A percentile compares a stretch with the other conserved stretches of the same genome.
These are phyloP conservation scores for Primulina huaijiensis DNA, from an alignment of 257 asterid species.

Conservation along the genomic window DNA sequence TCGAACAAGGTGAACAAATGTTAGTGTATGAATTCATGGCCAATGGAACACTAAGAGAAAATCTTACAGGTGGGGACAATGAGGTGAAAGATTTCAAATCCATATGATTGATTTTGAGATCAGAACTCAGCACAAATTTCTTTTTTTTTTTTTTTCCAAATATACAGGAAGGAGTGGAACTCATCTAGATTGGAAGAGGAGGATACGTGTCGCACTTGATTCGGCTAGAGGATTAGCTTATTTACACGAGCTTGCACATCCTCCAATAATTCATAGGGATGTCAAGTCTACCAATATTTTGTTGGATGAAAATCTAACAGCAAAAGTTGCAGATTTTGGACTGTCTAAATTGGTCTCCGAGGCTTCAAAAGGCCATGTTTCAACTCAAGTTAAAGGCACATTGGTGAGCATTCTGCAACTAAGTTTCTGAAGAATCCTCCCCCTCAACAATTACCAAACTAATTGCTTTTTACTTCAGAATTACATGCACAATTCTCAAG, in stretches of 20 bases:
- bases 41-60: slow-evolving; percentile 74
- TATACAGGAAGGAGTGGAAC: slow-evolving; percentile 66
- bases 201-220: slow-evolving; percentile 73
- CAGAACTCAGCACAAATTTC: background rate
- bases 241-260: slow-evolving; percentile 86
- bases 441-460: too few relatives aligned
- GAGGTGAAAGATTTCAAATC: background rate
- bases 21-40: slow-evolving; percentile 85
- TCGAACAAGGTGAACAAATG: slow-evolving; percentile 92
- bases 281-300: slow-evolving; percentile 80
- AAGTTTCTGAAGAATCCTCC: too few relatives aligned
- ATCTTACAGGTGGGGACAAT: slow-evolving; percentile 50
- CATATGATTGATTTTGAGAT: background rate
- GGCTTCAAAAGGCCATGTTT: slow-evolving; percentile 76
- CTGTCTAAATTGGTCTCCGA: slow-evolving; percentile 85
- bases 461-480: background rate
- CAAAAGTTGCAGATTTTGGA: slow-evolving; percentile 95
- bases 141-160: slow-evolving; percentile 6
- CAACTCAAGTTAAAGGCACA: slow-evolving; percentile 97
- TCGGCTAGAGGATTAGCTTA: slow-evolving; percentile 95
- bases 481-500: background rate
- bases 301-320: slow-evolving; percentile 77
- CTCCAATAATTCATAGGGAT: slow-evolving; percentile 92
- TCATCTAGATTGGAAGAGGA: slow-evolving; percentile 82
- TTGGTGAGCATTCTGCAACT: slow-evolving; percentile 39